These are phyloP conservation scores for Colletotrichum incanum DNA, from an alignment of 2,329 filamentous ascomycete genomes.

Conservation along the genomic window DNA sequence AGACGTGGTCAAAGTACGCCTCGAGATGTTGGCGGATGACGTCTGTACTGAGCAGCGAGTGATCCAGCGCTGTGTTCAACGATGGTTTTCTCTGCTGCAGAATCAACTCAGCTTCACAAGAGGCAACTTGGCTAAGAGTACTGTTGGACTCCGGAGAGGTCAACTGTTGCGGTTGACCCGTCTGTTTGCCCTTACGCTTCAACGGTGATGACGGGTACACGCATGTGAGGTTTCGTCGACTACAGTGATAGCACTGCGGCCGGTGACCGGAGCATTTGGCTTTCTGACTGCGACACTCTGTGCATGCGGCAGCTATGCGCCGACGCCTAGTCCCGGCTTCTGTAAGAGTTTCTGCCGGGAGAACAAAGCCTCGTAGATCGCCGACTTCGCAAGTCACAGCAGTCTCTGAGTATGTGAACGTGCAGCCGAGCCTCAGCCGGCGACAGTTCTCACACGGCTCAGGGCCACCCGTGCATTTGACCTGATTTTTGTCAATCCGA, in stretches of 20 bases:
- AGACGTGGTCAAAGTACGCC: conserved; percentile 28
- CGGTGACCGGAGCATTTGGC: conserved; percentile 53
- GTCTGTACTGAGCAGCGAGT: conserved; percentile 26
- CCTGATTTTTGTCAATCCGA: too few species aligned
- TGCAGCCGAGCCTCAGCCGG: too few species aligned
- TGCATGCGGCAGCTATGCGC: conserved; percentile 39
- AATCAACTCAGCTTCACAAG: conserved; percentile 16
- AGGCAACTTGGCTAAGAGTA: conserved; percentile 7
- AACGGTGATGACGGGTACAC: conserved; percentile 5
- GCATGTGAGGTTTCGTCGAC: conserved; percentile 23
- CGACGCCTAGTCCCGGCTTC: conserved; percentile 50
- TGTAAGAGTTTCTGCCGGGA: conserved; percentile 40
- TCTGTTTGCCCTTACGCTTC: background rate
- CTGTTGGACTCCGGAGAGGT: conserved; percentile 18
- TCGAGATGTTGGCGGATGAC: conserved; percentile 29
- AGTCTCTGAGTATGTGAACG: background rate
- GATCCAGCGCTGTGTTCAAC: conserved; percentile 4
- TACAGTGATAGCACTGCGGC: conserved; percentile 33
- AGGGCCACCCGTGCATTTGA: too few species aligned
- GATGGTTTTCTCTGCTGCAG: background rate
- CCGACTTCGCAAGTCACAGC: too few species aligned
- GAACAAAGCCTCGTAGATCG: too few species aligned
- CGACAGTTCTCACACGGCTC: too few species aligned
- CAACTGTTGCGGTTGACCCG: background rate
- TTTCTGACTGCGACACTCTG: conserved; percentile 45